Percentiles rank a stretch among this genome's conserved stretches.
Evolutionary conservation across 2,329 filamentous ascomycete species (phyloP).

Genomic region (Zymoseptoria brevis): DNA sequence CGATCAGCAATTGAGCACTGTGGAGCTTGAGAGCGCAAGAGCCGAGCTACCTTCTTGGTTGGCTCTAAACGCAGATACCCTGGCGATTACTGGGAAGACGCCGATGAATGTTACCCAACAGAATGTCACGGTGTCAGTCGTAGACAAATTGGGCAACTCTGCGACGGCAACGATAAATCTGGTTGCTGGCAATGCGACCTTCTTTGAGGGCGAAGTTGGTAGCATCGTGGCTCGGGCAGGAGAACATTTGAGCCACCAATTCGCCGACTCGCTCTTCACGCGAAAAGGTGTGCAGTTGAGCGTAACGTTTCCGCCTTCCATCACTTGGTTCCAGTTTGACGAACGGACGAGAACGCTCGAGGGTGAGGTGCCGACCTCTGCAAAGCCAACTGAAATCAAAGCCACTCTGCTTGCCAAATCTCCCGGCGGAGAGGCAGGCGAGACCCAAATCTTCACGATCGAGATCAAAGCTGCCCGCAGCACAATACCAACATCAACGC

Average conservation of each 20-base stretch:
- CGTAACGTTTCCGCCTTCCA: slow-evolving; percentile 37
- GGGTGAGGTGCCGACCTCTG: slow-evolving; percentile 42
- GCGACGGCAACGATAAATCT: slow-evolving; percentile 49
- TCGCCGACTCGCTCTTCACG: slow-evolving; percentile 38
- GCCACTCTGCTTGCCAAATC: slow-evolving; percentile 39
- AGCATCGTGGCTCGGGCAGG: slow-evolving; percentile 44
- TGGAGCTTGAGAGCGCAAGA: slow-evolving; percentile 44
- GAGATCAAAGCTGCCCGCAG: slow-evolving; percentile 19
- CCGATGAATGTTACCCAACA: slow-evolving; percentile 50
- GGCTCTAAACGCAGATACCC: slow-evolving; percentile 52
- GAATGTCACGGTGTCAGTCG: slow-evolving; percentile 55
- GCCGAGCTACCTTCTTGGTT: slow-evolving; percentile 61
- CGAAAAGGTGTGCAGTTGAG: slow-evolving; percentile 36
- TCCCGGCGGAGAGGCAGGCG: slow-evolving; percentile 17
- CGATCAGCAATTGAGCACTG: slow-evolving; percentile 36
- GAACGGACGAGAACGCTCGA: slow-evolving; percentile 35
- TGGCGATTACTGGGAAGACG: slow-evolving; percentile 58
- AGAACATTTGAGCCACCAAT: slow-evolving; percentile 40
- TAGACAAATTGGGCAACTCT: slow-evolving; percentile 52
- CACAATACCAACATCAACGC: slow-evolving; percentile 8
- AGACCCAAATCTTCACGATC: slow-evolving; percentile 41
- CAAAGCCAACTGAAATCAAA: slow-evolving; percentile 32
- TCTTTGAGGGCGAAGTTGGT: slow-evolving; percentile 39
- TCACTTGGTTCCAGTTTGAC: slow-evolving; percentile 46
- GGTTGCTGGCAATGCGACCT: slow-evolving; percentile 24